A percentile compares a stretch with the other conserved stretches of the same genome.
phyloP scores from a whole-genome alignment of 2,329 filamentous ascomycete species.

The Aspergillus sergii region DNA sequence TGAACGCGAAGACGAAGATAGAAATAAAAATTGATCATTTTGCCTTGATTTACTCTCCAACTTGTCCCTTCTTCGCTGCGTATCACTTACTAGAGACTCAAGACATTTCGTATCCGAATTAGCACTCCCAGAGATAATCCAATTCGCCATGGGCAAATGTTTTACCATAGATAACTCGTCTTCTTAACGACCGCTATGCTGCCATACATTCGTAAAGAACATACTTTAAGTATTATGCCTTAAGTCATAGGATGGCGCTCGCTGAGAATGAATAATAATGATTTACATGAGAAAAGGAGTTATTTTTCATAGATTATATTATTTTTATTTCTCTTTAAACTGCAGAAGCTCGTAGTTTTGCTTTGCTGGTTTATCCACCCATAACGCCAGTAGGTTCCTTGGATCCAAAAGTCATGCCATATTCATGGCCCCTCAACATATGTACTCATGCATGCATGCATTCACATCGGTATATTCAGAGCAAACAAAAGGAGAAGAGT shows the following conservation, averaged over 20 bases:
- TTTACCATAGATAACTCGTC: neutral
- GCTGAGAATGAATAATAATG: neutral
- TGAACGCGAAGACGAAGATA: constrained; percentile 3
- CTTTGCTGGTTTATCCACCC: neutral
- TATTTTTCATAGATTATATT: neutral
- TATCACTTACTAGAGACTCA: neutral
- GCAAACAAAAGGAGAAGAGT: constrained; percentile 1
- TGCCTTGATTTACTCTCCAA: neutral
- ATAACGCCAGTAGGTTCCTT: constrained; percentile 2
- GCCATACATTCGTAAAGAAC: neutral
- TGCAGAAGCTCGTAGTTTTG: constrained; percentile 1
- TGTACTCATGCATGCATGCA: constrained; percentile 4
- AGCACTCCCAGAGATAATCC: neutral
- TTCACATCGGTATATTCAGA: constrained; percentile 1
- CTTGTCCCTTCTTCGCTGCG: neutral
- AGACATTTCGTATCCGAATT: too few species aligned
- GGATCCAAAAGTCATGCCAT: constrained; percentile 1
- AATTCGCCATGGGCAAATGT: neutral
- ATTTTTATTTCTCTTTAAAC: neutral
- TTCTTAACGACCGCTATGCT: neutral
- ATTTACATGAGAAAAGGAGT: neutral
- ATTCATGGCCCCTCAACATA: neutral
- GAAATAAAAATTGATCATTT: constrained; percentile 2
- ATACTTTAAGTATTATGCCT: neutral
- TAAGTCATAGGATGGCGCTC: neutral